These are phyloP conservation scores for Scutellaria galericulata DNA, from an alignment of 257 asterid genomes.

Conservation along the genomic window DNA sequence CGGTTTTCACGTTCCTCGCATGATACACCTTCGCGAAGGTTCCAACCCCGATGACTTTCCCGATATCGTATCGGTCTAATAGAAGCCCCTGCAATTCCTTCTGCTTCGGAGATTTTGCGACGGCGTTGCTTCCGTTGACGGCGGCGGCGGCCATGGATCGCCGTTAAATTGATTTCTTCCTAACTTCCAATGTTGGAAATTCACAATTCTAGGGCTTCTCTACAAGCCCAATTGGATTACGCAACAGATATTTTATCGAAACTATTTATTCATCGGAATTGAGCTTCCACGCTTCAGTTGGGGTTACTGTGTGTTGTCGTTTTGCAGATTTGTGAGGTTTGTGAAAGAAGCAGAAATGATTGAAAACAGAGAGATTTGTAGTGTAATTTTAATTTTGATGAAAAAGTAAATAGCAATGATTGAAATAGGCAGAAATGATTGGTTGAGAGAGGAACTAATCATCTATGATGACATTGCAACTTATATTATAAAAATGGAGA, in stretches of 20 bases:
- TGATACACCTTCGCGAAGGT: slow-evolving; percentile 90
- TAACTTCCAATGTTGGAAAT: neutral
- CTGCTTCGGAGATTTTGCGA: slow-evolving; percentile 42
- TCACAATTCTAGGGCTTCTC: neutral
- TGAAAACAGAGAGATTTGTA: slow-evolving; percentile 5
- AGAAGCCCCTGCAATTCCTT: slow-evolving; percentile 57
- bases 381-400: slow-evolving; percentile 4
- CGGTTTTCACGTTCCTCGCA: slow-evolving; percentile 74
- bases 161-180: neutral
- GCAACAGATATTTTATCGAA: neutral
- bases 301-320: slow-evolving; percentile 4
- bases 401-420: slow-evolving; percentile 5
- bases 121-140: slow-evolving; percentile 14
- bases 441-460: slow-evolving; percentile 13
- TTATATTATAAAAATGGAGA: no score
- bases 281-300: slow-evolving; percentile 5
- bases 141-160: slow-evolving; percentile 32
- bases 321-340: slow-evolving; percentile 29
- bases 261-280: neutral
- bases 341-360: slow-evolving; percentile 10
- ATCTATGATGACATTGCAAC: neutral
- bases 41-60: slow-evolving; percentile 81
- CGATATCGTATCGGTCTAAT: slow-evolving; percentile 74
- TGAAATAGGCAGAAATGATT: slow-evolving; percentile 5
- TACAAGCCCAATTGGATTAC: neutral